Evolutionary conservation across 164 flowering plant species (phyloP), one percentile per base, ranked within the genome.

Genomic region (Piper longum): DNA sequence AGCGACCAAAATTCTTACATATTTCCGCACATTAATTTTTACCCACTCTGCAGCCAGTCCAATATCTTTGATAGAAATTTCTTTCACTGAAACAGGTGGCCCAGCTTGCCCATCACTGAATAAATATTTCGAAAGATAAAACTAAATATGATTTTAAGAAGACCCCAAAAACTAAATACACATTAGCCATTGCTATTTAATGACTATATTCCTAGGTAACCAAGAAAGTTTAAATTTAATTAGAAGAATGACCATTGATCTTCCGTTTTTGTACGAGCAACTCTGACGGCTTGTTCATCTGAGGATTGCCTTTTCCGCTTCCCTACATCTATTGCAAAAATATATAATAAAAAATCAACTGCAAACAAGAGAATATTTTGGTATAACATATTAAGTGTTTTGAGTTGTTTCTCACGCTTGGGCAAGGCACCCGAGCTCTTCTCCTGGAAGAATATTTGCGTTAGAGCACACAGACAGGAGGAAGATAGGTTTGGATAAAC

Each of bases 31-130:
- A 61, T 85, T 92, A 71, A 92, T 74, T 77, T 92, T 92, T 67
- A 92, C 96, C 96, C 96, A 92, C 67, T 92, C 93, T 62, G 98
- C 95, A 59, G 88, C 76, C 0, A 83, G 75, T 58, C 98, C 98
- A 76, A 83, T 65, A 72, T 89, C 97, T 73, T 80, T 78, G 56
- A 95, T 91, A 55, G 72, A 70, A 1, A 75, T 69, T 39, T 82
- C 96, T 75, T 79, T 42, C 64, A 96, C 91, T 70, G 41, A 64
- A 75, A 43, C 74, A 69, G 58, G 65, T 64, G 69, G 62, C 56
- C 43, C 56, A 60, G 65, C 40, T 56, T 56, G 61, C 56, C 60
- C 66, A 43, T 57, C 62, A 56, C 62, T 44, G 56, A 45, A 59
- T 56, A 17, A 43, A 39, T 41, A 54, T 36, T 26, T 4, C 19